These are phyloP conservation scores for Phellinidium pouzarii DNA, from an alignment of 1,284 basidiomycete species.

Conservation along the genomic window DNA sequence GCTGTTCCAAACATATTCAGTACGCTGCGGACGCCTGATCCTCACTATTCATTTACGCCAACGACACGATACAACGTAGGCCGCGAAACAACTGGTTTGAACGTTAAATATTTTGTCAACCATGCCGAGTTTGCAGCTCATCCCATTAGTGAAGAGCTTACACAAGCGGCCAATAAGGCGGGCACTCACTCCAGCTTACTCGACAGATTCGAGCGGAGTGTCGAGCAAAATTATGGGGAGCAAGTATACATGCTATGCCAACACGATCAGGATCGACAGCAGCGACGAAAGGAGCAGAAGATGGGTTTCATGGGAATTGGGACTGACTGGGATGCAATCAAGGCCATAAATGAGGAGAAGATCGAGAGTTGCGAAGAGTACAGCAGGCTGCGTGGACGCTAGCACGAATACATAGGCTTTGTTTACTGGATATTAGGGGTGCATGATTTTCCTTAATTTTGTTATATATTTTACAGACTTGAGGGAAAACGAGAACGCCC, in stretches of 20 bases:
- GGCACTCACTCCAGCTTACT: conserved; percentile 29
- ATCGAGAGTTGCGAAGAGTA: conserved; percentile 74
- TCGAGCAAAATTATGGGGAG: conserved; percentile 70
- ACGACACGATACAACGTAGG: conserved; percentile 54
- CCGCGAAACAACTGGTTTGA: conserved; percentile 61
- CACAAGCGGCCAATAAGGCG: conserved; percentile 39
- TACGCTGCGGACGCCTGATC: conserved; percentile 66
- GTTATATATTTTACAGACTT: too few species aligned
- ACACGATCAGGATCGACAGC: conserved; percentile 51
- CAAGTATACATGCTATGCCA: conserved; percentile 69
- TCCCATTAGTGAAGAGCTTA: conserved; percentile 69
- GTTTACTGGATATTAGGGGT: background rate
- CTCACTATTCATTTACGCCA: conserved; percentile 68
- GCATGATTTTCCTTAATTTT: background rate
- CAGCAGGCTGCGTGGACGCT: conserved; percentile 36
- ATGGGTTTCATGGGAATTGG: conserved; percentile 85
- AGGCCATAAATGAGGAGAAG: conserved; percentile 55
- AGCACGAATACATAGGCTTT: conserved; percentile 27
- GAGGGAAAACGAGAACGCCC: too few species aligned
- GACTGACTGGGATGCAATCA: conserved; percentile 83
- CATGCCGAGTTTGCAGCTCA: conserved; percentile 71
- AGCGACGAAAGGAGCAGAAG: conserved; percentile 65
- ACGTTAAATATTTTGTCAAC: conserved; percentile 85
- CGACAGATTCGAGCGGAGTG: conserved; percentile 52
- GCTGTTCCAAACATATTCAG: conserved; percentile 76